These are phyloP conservation scores for Hemileccinum impolitum DNA, from an alignment of 768 basidiomycete species.

Conservation along the genomic window DNA sequence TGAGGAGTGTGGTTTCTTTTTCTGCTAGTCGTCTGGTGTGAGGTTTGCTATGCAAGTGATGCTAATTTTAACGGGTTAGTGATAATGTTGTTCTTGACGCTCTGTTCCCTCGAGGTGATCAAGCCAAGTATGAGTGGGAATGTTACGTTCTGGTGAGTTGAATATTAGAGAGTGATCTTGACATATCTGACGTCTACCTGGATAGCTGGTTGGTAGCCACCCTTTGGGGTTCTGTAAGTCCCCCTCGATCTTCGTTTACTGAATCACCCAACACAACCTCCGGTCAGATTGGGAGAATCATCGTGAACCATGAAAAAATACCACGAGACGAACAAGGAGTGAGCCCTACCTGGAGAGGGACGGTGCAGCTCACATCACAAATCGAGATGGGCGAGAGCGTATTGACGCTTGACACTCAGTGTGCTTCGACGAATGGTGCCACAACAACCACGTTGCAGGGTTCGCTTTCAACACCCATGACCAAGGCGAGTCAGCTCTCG, in stretches of 20 bases:
- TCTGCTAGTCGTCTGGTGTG: too few species aligned
- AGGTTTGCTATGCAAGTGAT: neutral
- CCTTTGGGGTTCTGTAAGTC: conserved; percentile 20
- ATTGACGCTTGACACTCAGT: neutral
- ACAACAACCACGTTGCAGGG: neutral
- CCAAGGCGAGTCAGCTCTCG: neutral
- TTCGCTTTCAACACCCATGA: neutral
- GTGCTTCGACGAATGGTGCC: neutral
- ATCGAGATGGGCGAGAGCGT: conserved; percentile 10
- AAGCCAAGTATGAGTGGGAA: conserved; percentile 16
- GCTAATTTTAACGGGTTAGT: conserved; percentile 4
- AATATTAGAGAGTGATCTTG: neutral
- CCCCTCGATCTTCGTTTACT: neutral
- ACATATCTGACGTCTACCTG: neutral
- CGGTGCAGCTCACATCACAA: conserved; percentile 15
- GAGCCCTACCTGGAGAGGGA: conserved; percentile 3
- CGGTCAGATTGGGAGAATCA: conserved; percentile 16
- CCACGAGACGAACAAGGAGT: neutral
- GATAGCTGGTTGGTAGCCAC: conserved; percentile 18
- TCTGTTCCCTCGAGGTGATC: conserved; percentile 12
- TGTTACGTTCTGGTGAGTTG: conserved; percentile 18
- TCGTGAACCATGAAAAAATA: conserved; percentile 13
- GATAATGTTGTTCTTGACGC: conserved; percentile 18
- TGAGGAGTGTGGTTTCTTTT: conserved; percentile 2
- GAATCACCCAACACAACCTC: neutral